Evolutionary conservation across 805 yeast species (phyloP).

Genomic region (Clavispora asparagi): DNA sequence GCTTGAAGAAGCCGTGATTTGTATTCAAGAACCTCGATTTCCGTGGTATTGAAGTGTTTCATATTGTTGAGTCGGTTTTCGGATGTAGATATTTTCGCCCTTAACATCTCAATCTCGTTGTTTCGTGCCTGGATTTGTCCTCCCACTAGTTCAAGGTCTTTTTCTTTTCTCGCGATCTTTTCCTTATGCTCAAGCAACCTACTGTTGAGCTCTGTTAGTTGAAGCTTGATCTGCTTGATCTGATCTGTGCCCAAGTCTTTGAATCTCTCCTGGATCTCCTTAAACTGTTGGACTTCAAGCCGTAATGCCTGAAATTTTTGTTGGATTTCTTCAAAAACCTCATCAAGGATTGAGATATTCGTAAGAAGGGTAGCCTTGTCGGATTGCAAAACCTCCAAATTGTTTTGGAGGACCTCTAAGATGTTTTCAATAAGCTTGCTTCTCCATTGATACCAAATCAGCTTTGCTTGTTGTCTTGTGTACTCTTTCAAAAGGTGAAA

Average conservation of each 20-base stretch:
- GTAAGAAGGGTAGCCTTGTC: constrained; percentile 14
- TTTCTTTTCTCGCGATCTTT: constrained; percentile 11
- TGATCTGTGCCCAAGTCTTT: constrained; percentile 13
- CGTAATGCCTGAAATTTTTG: constrained; percentile 8
- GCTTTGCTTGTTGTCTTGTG: constrained; percentile 48
- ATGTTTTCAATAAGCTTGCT: constrained; percentile 45
- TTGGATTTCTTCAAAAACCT: constrained; percentile 6
- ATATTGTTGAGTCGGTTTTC: constrained; percentile 4
- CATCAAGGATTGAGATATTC: constrained; percentile 12
- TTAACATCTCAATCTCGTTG: constrained; percentile 18
- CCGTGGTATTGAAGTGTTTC: constrained; percentile 8
- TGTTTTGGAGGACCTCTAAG: constrained; percentile 24
- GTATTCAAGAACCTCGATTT: constrained; percentile 9
- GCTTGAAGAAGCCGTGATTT: constrained; percentile 23
- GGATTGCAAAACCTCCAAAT: constrained; percentile 14
- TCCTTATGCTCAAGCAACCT: constrained; percentile 10
- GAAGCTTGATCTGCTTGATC: constrained; percentile 6
- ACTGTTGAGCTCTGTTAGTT: constrained; percentile 13
- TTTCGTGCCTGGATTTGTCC: constrained; percentile 16
- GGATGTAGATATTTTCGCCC: neutral
- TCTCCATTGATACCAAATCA: constrained; percentile 63
- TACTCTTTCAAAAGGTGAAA: constrained; percentile 46
- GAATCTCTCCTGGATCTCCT: constrained; percentile 12
- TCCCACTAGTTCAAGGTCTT: constrained; percentile 7
- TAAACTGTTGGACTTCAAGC: constrained; percentile 14